A percentile compares a stretch with the other conserved stretches of the same genome.
Conservation (phyloP, 306 rosid species). For the Vigna hirtella region DNA sequence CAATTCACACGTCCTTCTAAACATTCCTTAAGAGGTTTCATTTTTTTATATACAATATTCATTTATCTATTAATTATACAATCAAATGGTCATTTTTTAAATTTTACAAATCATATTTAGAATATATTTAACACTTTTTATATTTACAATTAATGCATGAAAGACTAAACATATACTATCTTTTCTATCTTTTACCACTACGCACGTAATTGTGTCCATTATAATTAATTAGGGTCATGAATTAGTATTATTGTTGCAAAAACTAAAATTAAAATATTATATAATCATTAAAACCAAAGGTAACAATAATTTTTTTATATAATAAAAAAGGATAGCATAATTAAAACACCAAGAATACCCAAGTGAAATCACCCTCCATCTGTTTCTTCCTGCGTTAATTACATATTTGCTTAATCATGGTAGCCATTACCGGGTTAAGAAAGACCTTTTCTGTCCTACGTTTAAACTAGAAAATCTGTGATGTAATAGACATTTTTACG, state of each 20-base stretch:
- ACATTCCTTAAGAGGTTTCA: too few species aligned
- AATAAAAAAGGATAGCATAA: too few species aligned
- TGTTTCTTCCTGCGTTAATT: background rate
- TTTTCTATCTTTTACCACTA: background rate
- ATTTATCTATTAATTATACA: too few species aligned
- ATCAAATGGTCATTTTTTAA: too few species aligned
- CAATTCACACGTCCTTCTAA: background rate
- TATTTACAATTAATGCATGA: background rate
- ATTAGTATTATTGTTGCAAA: background rate
- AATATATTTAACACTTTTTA: too few species aligned
- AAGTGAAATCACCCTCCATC: background rate
- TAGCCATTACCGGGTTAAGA: background rate
- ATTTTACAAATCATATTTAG: too few species aligned
- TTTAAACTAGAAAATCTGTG: too few species aligned
- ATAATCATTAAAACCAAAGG: background rate
- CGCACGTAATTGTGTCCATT: background rate
- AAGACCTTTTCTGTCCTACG: too few species aligned
- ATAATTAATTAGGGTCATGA: background rate
- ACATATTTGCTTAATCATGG: background rate
- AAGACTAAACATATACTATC: too few species aligned
- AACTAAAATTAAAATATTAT: background rate
- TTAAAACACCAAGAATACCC: background rate
- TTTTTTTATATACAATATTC: too few species aligned
- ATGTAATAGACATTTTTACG: too few species aligned
- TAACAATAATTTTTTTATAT: background rate